Base-by-base conservation (phyloP, 768 basidiomycete species). In the Mycena filopes region DNA sequence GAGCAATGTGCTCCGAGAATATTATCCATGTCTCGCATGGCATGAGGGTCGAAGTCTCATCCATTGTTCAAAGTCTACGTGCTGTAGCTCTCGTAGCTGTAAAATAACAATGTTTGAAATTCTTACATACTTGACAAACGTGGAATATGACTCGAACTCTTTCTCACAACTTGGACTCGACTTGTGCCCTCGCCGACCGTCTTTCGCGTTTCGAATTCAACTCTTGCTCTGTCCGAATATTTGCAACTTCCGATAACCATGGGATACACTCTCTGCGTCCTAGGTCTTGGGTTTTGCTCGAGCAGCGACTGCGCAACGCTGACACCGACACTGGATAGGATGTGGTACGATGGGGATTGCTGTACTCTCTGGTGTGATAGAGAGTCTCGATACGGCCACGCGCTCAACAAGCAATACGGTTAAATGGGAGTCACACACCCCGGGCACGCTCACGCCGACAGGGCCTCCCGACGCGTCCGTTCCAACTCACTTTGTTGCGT, bases 331-430 rank as follows among this genome's bases (percentile, higher is more conserved):
- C 59, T 62, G 58, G 68, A 66, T 72, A 91, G 98, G 97, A 84
- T 99, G 98, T 78, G 98, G 98, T 61, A 99, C 97, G 13, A 99
- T 99, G 98, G 98, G 98, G 61, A 80, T 98, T 71, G 96, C 98
- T 63, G 86, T 99, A 76, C 86, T 96, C 51, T 96, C 97, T 25
- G 98, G 98, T 47, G 92, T 98, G 43, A 82, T 98, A 54, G 87
- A 90, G 67, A 93, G 93, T 73, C 87, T 98, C 45, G 86, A 95
- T 76, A 76, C 71, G 5, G 36, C 36, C 76, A 6, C 75, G 16
- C 73, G 60, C 66, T 69, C 38, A 60, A 65, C 29, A 72, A 71
- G 26, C 69, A 67, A 21, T 63, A 61, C 56, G 11, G 58, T 61
- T 9, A 80, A 82, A 70, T 81, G 81, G 84, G 73, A 84, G 65